A percentile compares a stretch with the other conserved stretches of the same genome.
Conservation (phyloP, 495 filamentous ascomycete genomes). For the Penicillium tannophilum region DNA sequence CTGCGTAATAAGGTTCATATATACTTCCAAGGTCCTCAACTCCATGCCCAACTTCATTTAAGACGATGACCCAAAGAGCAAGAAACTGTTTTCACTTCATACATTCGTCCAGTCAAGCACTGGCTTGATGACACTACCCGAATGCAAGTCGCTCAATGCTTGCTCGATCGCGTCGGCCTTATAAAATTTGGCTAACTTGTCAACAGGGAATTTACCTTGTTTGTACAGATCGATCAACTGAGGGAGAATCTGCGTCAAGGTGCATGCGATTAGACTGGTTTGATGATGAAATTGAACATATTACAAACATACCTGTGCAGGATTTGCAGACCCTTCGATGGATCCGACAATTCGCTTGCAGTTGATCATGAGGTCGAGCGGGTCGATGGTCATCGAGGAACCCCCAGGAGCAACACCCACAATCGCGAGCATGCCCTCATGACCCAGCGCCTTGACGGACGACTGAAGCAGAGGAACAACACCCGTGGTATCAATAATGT, state of each 20-base stretch:
- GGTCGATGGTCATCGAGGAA: not conserved
- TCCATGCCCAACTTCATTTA: not conserved
- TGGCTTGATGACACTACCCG: not conserved
- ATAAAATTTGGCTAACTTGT: not conserved
- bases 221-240: not conserved
- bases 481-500: constrained; percentile 47
- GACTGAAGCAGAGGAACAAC: constrained; percentile 34
- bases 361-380: not conserved
- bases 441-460: constrained; percentile 35
- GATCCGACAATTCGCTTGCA: not conserved
- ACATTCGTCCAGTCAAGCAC: not conserved
- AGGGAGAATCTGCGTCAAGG: not conserved
- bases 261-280: not conserved
- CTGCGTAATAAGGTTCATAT: too few relatives aligned
- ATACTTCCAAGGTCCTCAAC: not conserved
- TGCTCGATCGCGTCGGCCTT: not conserved
- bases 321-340: not conserved
- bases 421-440: constrained; percentile 39
- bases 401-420: constrained; percentile 18
- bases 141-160: not conserved
- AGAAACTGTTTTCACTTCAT: not conserved
- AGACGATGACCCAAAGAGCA: not conserved
- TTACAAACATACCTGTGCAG: not conserved
- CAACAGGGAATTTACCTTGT: not conserved
- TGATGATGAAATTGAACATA: too few relatives aligned